Conservation (phyloP, 2,329 filamentous ascomycete genomes). For the Colletotrichum sp. region DNA sequence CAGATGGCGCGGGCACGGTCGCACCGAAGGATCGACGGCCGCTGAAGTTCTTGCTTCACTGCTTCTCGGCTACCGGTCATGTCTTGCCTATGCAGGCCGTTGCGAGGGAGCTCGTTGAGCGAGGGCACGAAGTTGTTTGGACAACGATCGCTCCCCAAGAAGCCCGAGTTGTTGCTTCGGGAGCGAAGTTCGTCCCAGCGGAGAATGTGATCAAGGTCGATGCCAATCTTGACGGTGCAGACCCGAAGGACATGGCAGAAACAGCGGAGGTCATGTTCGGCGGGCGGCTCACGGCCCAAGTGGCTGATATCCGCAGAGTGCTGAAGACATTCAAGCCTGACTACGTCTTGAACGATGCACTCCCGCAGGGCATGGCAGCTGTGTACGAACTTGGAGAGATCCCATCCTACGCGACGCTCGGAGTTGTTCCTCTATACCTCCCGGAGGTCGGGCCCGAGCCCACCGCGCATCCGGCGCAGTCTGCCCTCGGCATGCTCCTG, state of each 20-base stretch:
- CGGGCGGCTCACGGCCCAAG: constrained; percentile 36
- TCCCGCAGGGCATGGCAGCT: constrained; percentile 40
- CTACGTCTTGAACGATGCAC: constrained; percentile 40
- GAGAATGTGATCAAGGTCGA: constrained; percentile 34
- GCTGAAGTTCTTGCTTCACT: constrained; percentile 42
- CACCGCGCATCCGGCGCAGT: constrained; percentile 23
- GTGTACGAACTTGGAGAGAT: constrained; percentile 38
- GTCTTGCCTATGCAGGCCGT: constrained; percentile 44
- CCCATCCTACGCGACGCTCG: constrained; percentile 40
- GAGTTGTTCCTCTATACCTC: constrained; percentile 42
- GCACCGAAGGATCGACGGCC: neutral
- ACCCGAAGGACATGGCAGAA: constrained; percentile 36
- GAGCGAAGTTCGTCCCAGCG: constrained; percentile 37
- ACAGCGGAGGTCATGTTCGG: constrained; percentile 27
- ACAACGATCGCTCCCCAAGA: constrained; percentile 38
- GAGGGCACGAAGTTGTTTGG: constrained; percentile 43
- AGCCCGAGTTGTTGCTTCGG: constrained; percentile 34
- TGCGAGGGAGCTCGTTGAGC: constrained; percentile 38
- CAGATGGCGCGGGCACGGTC: neutral
- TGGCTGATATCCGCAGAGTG: constrained; percentile 37
- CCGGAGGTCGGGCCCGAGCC: constrained; percentile 36
- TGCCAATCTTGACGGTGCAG: constrained; percentile 28
- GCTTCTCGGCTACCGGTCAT: constrained; percentile 43
- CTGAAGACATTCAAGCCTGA: constrained; percentile 32
- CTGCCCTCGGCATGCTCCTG: constrained; percentile 26